phyloP scores from a whole-genome alignment of 495 filamentous ascomycete genomes.

The Penicillium robsamsonii region DNA sequence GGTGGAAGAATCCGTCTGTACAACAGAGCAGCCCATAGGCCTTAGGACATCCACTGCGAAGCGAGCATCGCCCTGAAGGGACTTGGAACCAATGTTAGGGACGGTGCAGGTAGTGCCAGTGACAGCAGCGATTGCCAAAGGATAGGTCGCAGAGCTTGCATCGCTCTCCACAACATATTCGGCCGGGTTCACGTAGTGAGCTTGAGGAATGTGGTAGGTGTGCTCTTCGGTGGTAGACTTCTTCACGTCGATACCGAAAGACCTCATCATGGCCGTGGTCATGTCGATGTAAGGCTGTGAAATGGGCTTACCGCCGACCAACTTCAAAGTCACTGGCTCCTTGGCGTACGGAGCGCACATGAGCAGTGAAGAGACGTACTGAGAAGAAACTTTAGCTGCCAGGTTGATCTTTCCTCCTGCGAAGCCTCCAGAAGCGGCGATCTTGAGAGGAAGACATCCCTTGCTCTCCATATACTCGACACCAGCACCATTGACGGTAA shows the following conservation, averaged over 20 bases:
- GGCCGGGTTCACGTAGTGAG: slow-evolving; percentile 76
- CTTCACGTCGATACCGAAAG: slow-evolving; percentile 81
- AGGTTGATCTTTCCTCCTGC: slow-evolving; percentile 89
- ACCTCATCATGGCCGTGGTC: slow-evolving; percentile 96
- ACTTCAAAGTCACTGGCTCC: slow-evolving; percentile 81
- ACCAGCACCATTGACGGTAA: slow-evolving; percentile 76
- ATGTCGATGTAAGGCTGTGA: slow-evolving; percentile 98
- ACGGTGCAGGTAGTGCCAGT: slow-evolving; percentile 93
- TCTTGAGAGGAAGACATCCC: slow-evolving; percentile 77
- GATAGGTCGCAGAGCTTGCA: slow-evolving; percentile 96
- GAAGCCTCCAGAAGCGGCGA: slow-evolving; percentile 80
- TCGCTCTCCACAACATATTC: slow-evolving; percentile 95
- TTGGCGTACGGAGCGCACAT: slow-evolving; percentile 98
- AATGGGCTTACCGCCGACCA: slow-evolving; percentile 93
- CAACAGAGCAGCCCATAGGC: slow-evolving; percentile 91
- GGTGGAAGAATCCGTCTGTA: slow-evolving; percentile 81
- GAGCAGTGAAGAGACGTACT: slow-evolving; percentile 94
- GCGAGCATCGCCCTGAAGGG: slow-evolving; percentile 91
- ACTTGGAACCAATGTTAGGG: slow-evolving; percentile 89
- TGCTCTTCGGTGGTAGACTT: slow-evolving; percentile 72
- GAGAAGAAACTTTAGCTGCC: slow-evolving; percentile 90
- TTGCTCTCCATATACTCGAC: slow-evolving; percentile 78
- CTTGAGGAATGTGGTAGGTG: slow-evolving; percentile 92
- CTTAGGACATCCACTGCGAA: slow-evolving; percentile 89
- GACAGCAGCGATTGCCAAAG: slow-evolving; percentile 90